Conservation (phyloP, 2,329 filamentous ascomycete species). For the Xylariaceae sp. region DNA sequence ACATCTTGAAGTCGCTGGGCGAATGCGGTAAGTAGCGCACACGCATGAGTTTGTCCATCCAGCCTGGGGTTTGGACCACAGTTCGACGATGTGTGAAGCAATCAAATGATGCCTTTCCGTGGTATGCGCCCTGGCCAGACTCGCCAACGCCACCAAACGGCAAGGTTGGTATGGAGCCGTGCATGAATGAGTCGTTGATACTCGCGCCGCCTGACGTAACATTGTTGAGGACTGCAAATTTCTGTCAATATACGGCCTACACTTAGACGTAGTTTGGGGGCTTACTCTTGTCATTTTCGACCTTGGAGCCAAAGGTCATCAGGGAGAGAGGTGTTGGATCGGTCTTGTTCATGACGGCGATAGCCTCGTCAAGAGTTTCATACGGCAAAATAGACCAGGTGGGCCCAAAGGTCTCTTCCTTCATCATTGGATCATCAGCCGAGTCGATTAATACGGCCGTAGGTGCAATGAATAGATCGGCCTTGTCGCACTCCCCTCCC, state of each 20-base stretch:
- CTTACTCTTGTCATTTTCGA: conserved; percentile 70
- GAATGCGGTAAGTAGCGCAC: conserved; percentile 65
- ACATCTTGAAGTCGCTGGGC: conserved; percentile 38
- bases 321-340: conserved; percentile 80
- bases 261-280: conserved; percentile 1
- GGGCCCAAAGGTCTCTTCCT: conserved; percentile 89
- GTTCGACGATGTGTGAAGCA: conserved; percentile 42
- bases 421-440: conserved; percentile 70
- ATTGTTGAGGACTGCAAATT: conserved; percentile 44
- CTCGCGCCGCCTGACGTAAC: conserved; percentile 65
- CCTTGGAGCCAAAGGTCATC: conserved; percentile 79
- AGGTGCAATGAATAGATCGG: conserved; percentile 79
- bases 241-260: too few species aligned
- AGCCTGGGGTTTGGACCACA: conserved; percentile 58
- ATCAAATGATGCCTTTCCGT: conserved; percentile 71
- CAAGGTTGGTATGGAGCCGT: conserved; percentile 65
- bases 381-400: conserved; percentile 79
- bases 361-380: conserved; percentile 77
- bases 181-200: conserved; percentile 66
- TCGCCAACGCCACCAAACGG: conserved; percentile 81
- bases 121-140: conserved; percentile 72
- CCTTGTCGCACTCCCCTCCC: conserved; percentile 78
- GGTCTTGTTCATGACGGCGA: conserved; percentile 73
- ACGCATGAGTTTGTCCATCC: conserved; percentile 63
- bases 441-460: conserved; percentile 84